These are phyloP conservation scores for Zizania latifolia DNA, from an alignment of 176 grass and related monocot species.

Conservation along the genomic window DNA sequence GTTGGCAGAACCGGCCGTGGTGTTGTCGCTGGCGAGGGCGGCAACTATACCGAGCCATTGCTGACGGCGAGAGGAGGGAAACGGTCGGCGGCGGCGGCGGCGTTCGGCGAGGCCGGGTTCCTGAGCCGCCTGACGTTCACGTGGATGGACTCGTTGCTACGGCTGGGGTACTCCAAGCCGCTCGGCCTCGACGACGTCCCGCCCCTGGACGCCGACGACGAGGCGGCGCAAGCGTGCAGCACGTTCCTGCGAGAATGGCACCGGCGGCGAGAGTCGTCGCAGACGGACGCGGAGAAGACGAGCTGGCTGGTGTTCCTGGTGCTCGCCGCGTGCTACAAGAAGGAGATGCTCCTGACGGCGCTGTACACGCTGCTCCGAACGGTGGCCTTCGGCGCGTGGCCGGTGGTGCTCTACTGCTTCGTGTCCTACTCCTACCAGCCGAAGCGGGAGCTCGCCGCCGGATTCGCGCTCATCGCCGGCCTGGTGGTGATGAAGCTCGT, in stretches of 20 bases:
- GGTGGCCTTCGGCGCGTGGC: constrained; percentile 47
- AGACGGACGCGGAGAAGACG: neutral
- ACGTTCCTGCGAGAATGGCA: constrained; percentile 49
- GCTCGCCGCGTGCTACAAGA: constrained; percentile 53
- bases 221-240: constrained; percentile 43
- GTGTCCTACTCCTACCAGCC: constrained; percentile 46
- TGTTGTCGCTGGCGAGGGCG: neutral
- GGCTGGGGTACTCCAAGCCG: constrained; percentile 55
- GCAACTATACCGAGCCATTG: constrained; percentile 40
- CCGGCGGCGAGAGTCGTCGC: neutral
- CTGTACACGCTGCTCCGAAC: constrained; percentile 66
- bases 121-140: constrained; percentile 52
- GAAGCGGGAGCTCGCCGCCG: constrained; percentile 17
- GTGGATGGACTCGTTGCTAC: constrained; percentile 68
- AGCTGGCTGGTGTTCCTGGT: constrained; percentile 49
- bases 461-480: constrained; percentile 23
- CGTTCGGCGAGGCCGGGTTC: constrained; percentile 47
- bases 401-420: constrained; percentile 50
- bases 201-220: constrained; percentile 61
- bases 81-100: constrained; percentile 7
- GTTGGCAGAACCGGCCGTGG: neutral
- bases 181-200: constrained; percentile 55
- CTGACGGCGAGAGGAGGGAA: constrained; percentile 8
- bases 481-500: constrained; percentile 56
- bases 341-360: constrained; percentile 54